phyloP scores from a whole-genome alignment of 305 asterid species.

The Petunia hybrid region DNA sequence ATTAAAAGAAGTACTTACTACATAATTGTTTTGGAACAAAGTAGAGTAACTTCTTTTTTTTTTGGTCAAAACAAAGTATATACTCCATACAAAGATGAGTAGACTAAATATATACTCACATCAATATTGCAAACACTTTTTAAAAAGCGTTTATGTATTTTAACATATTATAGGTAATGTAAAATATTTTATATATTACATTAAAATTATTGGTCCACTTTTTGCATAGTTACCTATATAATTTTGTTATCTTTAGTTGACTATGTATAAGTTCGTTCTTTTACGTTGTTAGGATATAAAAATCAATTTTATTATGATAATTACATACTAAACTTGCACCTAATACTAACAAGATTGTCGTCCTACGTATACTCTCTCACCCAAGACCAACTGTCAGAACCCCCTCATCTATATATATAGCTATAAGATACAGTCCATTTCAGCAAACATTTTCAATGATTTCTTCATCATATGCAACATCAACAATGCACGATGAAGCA shows the following conservation, averaged over 20 bases:
- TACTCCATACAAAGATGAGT: no score
- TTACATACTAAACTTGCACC: neutral
- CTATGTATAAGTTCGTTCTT: no score
- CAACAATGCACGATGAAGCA: constrained; percentile 19
- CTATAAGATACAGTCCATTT: neutral
- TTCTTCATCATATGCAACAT: constrained; percentile 18
- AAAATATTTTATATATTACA: no score
- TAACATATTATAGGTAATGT: no score
- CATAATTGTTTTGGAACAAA: neutral
- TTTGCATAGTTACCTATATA: no score
- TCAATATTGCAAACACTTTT: no score
- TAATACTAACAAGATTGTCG: neutral
- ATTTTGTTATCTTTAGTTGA: neutral
- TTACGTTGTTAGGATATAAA: neutral
- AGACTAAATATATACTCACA: no score
- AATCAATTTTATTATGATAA: neutral
- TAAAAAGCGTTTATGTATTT: no score
- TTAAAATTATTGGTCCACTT: no score
- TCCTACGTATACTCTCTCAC: neutral
- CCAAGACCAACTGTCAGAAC: neutral
- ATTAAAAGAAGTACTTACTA: neutral
- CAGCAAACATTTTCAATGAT: constrained; percentile 13
- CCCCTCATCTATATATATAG: constrained; percentile 19
- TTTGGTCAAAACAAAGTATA: neutral
- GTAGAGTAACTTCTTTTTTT: neutral